Evolutionary conservation across 2,329 filamentous ascomycete genomes (phyloP), one percentile per base, ranked within the genome.

Genomic region (Ceratocystiopsis sp.): DNA sequence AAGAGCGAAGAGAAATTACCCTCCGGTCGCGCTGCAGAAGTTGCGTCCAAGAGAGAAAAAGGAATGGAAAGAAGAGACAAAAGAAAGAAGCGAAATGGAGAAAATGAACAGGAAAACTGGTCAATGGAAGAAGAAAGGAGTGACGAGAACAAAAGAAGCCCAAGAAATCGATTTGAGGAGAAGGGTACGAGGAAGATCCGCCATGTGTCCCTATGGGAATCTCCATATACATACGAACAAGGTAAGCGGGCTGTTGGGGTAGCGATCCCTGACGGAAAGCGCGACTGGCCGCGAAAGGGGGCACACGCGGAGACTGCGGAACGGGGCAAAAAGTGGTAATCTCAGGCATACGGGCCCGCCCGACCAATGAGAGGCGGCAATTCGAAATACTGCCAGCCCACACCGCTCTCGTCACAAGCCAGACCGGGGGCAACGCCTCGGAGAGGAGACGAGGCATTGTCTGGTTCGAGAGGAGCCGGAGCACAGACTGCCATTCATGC

Each of bases 41-140:
- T 29, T 8, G 25, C 25, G 25, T 29, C 25, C 25, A 29, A 29
- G 25, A 29, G 25, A 52, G 51, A 54, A 51, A 50, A 52, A 51
- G 45, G 53, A 46, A 46, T 15, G 13, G 53, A 53, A 66, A 66
- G 57, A 62, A 67, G 59, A 55, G 63, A 65, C 62, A 56, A 58
- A 53, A 55, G 54, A 50, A 51, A 42, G 53, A 50, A 56, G 54
- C 52, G 50, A 55, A 53, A 29, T 11, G 25, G 10, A 29, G 25
- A 29, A 29, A 8, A 29, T 8, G 25, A 51, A 53, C 53, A 48
- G 51, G 49, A 53, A 50, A 7, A 8, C 48, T 50, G 49, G 49
- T 17, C 3, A 36, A 48, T 45, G 50, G 47, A 51, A 51, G 42
- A 33, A 40, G 35, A 48, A 42, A 46, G 44, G 42, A 48, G 46